phyloP scores from a whole-genome alignment of 2,329 filamentous ascomycete genomes.

The Didymella pomorum region DNA sequence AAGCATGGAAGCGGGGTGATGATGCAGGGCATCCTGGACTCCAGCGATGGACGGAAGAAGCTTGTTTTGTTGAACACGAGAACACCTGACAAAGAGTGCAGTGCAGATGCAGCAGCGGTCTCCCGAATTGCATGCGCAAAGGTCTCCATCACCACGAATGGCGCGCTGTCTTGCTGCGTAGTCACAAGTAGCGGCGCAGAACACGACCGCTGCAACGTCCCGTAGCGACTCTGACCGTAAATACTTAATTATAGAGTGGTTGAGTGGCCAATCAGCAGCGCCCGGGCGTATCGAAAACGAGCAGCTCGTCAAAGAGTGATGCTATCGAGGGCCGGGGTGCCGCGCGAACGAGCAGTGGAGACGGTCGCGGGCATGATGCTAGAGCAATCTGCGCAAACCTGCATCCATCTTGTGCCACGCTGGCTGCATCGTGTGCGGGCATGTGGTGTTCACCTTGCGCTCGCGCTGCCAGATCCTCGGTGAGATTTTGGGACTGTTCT shows the following conservation, averaged over 20 bases:
- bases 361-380: constrained; percentile 21
- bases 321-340: constrained; percentile 7
- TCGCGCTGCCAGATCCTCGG: neutral
- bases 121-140: neutral
- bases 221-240: constrained; percentile 11
- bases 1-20: constrained; percentile 4
- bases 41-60: constrained; percentile 6
- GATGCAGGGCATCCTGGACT: constrained; percentile 19
- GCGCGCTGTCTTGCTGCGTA: constrained; percentile 1
- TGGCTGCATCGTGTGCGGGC: constrained; percentile 9
- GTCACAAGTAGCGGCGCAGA: constrained; percentile 12
- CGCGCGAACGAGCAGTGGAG: constrained; percentile 14
- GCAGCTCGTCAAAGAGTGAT: constrained; percentile 12
- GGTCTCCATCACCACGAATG: neutral
- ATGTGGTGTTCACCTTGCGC: constrained; percentile 6
- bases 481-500: neutral
- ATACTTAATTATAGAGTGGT: constrained; percentile 19
- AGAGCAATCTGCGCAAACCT: constrained; percentile 14
- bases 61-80: constrained; percentile 13
- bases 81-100: constrained; percentile 5
- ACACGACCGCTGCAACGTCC: constrained; percentile 13
- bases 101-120: constrained; percentile 1
- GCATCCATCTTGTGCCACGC: constrained; percentile 19
- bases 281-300: constrained; percentile 15
- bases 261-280: constrained; percentile 10